A percentile compares a stretch with the other conserved stretches of the same genome.
These are phyloP conservation scores for Fusarium sp. DNA, from an alignment of 2,329 filamentous ascomycete species.

Conservation along the genomic window DNA sequence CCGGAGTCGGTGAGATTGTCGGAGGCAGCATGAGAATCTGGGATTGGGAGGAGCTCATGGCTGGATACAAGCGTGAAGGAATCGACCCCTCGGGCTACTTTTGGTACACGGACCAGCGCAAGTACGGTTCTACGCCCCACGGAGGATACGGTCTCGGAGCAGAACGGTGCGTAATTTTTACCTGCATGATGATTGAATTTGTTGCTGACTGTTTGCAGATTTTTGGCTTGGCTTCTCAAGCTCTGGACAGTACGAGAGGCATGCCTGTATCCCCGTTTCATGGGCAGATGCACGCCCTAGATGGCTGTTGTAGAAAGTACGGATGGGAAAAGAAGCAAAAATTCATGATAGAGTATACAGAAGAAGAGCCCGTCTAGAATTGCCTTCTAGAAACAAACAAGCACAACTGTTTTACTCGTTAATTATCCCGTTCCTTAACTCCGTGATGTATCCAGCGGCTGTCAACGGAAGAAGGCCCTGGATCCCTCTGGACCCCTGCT, in stretches of 20 bases:
- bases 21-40: constrained; percentile 97
- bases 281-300: constrained; percentile 83
- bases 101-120: constrained; percentile 98
- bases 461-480: constrained; percentile 39
- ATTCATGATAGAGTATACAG: constrained; percentile 19
- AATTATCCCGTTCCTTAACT: not conserved
- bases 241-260: constrained; percentile 74
- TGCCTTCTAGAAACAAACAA: constrained; percentile 20
- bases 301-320: constrained; percentile 17
- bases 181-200: not conserved
- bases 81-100: constrained; percentile 91
- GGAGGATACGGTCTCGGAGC: constrained; percentile 94
- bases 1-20: constrained; percentile 96
- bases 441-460: constrained; percentile 17
- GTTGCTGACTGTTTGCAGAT: constrained; percentile 30
- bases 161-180: constrained; percentile 66
- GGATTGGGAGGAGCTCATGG: constrained; percentile 88
- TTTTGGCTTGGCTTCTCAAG: constrained; percentile 74
- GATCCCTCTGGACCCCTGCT: constrained; percentile 26
- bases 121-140: constrained; percentile 91
- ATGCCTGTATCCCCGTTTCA: constrained; percentile 84
- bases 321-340: constrained; percentile 32
- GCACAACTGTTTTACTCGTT: constrained; percentile 26
- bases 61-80: constrained; percentile 86
- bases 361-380: constrained; percentile 22